phyloP scores from a whole-genome alignment of 371 early-diverging fungal species.

The Gilbertella persicaria region DNA sequence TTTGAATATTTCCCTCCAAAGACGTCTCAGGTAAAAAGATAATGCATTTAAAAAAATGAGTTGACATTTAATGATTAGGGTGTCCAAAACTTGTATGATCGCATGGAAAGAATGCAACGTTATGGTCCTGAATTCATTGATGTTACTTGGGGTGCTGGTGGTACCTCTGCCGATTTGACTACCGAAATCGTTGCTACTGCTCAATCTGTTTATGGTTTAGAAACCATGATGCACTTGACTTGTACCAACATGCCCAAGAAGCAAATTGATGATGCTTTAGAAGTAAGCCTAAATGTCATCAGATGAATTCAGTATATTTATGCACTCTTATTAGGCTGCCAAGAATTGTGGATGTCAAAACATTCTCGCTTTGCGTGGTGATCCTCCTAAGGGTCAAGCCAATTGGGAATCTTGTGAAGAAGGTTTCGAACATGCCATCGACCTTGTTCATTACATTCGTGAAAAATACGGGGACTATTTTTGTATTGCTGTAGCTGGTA shows the following conservation, averaged over 20 bases:
- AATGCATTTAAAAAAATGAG: not conserved
- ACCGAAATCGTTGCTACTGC: constrained; percentile 87
- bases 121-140: constrained; percentile 95
- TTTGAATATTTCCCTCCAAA: constrained; percentile 98
- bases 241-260: constrained; percentile 94
- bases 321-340: constrained; percentile 64
- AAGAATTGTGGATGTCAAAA: constrained; percentile 94
- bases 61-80: constrained; percentile 41
- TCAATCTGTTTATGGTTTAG: constrained; percentile 91
- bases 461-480: constrained; percentile 91
- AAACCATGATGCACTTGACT: constrained; percentile 96
- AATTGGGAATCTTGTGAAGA: constrained; percentile 80
- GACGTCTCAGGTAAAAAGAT: constrained; percentile 72
- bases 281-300: constrained; percentile 39
- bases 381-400: constrained; percentile 86
- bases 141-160: constrained; percentile 97
- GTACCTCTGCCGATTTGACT: constrained; percentile 88
- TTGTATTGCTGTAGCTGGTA: constrained; percentile 92
- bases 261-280: constrained; percentile 84
- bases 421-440: constrained; percentile 84
- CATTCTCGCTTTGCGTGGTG: constrained; percentile 94
- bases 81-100: constrained; percentile 77
- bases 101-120: constrained; percentile 88
- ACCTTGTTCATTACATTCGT: constrained; percentile 90
- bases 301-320: too few relatives aligned